A percentile compares a stretch with the other conserved stretches of the same genome.
Evolutionary conservation across 2,329 filamentous ascomycete species (phyloP).

Genomic region (Lasiodiplodia gonubiensis): DNA sequence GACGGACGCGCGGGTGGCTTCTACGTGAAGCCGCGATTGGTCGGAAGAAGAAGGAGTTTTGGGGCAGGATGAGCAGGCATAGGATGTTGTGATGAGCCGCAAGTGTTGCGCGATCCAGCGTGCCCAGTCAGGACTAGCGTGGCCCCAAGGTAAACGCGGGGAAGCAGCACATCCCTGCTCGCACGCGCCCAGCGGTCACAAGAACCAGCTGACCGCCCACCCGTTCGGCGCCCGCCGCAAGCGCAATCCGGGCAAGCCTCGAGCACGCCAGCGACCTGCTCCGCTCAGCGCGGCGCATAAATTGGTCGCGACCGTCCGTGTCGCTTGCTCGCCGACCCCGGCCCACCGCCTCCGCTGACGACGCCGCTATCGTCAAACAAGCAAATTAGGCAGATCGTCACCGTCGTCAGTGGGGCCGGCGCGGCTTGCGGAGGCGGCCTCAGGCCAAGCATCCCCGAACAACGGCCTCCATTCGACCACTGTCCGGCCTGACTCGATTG

Average conservation of each 20-base stretch:
- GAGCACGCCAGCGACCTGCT: slow-evolving; percentile 14
- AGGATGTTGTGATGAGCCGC: slow-evolving; percentile 16
- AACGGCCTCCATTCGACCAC: background rate
- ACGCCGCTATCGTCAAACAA: slow-evolving; percentile 4
- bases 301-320: background rate
- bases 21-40: background rate
- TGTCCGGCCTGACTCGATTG: slow-evolving; percentile 1
- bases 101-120: slow-evolving; percentile 2
- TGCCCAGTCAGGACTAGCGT: background rate
- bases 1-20: background rate
- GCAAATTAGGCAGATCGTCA: background rate
- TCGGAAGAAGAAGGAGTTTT: background rate
- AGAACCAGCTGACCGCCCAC: slow-evolving; percentile 10
- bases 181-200: background rate
- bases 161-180: background rate
- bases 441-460: background rate
- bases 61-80: slow-evolving; percentile 2
- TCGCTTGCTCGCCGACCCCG: too few relatives aligned
- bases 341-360: slow-evolving; percentile 14
- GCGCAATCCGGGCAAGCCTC: background rate
- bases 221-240: background rate
- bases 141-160: background rate
- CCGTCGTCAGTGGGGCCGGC: slow-evolving; percentile 2
- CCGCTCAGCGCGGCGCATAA: background rate
- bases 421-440: slow-evolving; percentile 3